Evolutionary conservation across 2,329 filamentous ascomycete species (phyloP), one percentile per base, ranked within the genome.

Genomic region (Neofusicoccum cordaticola): DNA sequence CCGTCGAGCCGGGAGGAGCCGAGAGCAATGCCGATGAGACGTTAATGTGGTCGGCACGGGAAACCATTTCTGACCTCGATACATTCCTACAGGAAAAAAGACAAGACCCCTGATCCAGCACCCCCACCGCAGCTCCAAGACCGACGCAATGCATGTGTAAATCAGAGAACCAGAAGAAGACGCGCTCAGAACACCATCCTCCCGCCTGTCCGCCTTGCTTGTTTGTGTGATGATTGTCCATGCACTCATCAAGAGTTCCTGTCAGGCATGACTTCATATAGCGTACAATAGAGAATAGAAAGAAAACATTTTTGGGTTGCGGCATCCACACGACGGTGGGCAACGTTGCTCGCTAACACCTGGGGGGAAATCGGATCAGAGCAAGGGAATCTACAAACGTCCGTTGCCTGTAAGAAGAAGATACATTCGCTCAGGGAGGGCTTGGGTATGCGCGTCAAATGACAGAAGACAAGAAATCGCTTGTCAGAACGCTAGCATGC

Each of bases 371-470:
- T 60, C 5, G 22, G 27, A 19, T 39, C 31, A 47, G 12, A 60
- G 27, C 27, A 37, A 47, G n/a, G 56, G 39, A 37, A 37, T 60
- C 56, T 60, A 60, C 47, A 52, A 27, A 31, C 13, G 42, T 47
- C 41, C 56, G n/a, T 47, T 45, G 56, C 56, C 31, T 60, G 31
- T 11, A 22, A 35, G n/a, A 57, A 57, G 52, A 19, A 37, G 35
- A 60, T 19, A 37, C 15, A 44, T 44, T 60, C 56, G 56, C 41
- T 47, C 56, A 60, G 47, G 42, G 56, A 60, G 42, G 56, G 56
- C 41, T n/a, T 60, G 56, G 56, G 56, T 60, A 60, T 60, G 56
- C 56, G 56, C 56, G 42, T 60, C 27, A 44, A 60, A 60, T 47
- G 56, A 47, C 42, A 45, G n/a, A 39, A 22, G 17, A 39, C 50